Evolutionary conservation across 2,329 filamentous ascomycete species (phyloP), one percentile per base, ranked within the genome.

Genomic region (Penicillium sp.): DNA sequence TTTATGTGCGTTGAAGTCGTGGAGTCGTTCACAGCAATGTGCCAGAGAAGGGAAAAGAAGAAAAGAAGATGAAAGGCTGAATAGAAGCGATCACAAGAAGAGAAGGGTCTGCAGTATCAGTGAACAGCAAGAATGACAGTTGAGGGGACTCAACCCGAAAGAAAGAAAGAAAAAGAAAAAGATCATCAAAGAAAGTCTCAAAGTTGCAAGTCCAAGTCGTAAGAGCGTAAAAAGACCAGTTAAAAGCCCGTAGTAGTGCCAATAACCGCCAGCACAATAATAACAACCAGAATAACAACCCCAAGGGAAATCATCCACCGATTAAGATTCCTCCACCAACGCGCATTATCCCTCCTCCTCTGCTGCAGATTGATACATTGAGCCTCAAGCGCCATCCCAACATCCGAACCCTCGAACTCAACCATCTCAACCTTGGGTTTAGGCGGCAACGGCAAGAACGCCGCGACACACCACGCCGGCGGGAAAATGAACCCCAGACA

Each of bases 391-490:
- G 79, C 77, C 40, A 72, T 72, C 56, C 78, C 78, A 39, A 79
- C 57, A 55, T 73, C 66, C 24, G 69, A 56, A 68, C 29, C 66
- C 72, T 55, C 66, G 69, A 29, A 66, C 72, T 66, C 86, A 80
- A 38, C 79, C 76, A 65, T 66, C 72, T 74, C 65, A 20, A 78
- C 74, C 9, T 70, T 67, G 0, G 85, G 82, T 53, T 81, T 81
- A 1, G 78, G 77, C 10, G 89, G 89, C 7, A 95, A 74, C 1
- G 89, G 89, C 13, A 94, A 78, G 52, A 92, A 81, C 1, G 90
- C 84, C 2, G 87, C 91, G 60, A 91, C 79, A 77, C 93, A 89
- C 90, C 90, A 95, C 53, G 87, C 88, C 58, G 91, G 81, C 6
- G 90, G 91, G 67, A 91, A 85, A 45, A 93, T 76, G 67, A 95